A percentile compares a stretch with the other conserved stretches of the same genome.
phyloP scores from a whole-genome alignment of 2,329 filamentous ascomycete species.

The Xylariaceae sp. region DNA sequence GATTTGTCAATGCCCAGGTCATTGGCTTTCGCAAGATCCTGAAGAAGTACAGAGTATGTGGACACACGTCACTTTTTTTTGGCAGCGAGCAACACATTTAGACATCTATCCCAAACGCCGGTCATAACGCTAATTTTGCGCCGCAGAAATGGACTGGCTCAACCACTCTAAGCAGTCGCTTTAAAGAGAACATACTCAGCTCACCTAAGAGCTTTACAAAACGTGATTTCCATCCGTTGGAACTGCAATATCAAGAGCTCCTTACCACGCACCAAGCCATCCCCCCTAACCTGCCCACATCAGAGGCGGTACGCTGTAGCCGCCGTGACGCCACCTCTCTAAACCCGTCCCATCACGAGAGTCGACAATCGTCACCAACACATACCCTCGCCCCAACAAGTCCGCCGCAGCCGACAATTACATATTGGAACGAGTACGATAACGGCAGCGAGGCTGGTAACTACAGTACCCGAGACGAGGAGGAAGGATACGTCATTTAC shows the following conservation, averaged over 20 bases:
- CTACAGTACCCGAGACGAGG: constrained; percentile 50
- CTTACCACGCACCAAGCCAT: constrained; percentile 50
- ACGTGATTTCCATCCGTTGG: constrained; percentile 61
- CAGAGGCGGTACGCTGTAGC: constrained; percentile 20
- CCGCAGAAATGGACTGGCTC: constrained; percentile 80
- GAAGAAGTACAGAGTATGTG: constrained; percentile 75
- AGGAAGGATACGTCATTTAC: constrained; percentile 71
- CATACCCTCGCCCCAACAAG: not conserved
- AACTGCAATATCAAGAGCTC: constrained; percentile 54
- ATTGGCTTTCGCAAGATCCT: constrained; percentile 80
- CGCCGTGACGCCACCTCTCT: constrained; percentile 12
- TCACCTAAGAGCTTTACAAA: constrained; percentile 73
- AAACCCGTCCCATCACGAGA: constrained; percentile 13
- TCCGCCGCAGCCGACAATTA: constrained; percentile 12
- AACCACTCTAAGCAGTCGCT: constrained; percentile 62
- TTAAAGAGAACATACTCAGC: constrained; percentile 67
- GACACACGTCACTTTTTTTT: constrained; percentile 6
- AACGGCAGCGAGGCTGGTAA: constrained; percentile 68
- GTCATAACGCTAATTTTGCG: constrained; percentile 9
- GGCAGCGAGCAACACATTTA: constrained; percentile 11
- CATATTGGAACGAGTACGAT: constrained; percentile 88
- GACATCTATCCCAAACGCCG: not conserved
- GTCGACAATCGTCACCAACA: constrained; percentile 26
- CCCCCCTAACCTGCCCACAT: constrained; percentile 38
- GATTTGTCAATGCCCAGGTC: constrained; percentile 74